Percentiles rank a stretch among this genome's conserved stretches.
Conservation (phyloP, 2,329 filamentous ascomycete genomes). For the Colletotrichum truncatum region DNA sequence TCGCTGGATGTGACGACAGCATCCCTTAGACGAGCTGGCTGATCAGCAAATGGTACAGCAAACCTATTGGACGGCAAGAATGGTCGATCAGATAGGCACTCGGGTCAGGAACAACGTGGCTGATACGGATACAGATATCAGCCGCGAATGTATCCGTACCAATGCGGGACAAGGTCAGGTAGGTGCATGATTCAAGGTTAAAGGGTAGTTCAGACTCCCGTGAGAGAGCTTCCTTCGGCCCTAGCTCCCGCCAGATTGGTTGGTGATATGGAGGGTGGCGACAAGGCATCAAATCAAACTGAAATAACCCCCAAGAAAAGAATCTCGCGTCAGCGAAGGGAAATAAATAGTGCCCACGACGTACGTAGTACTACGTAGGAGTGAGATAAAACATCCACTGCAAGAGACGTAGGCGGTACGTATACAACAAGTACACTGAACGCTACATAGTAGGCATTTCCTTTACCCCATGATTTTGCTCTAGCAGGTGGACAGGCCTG, state of each 20-base stretch:
- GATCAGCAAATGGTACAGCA: not conserved
- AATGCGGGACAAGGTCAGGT: not conserved
- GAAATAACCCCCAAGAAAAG: no score
- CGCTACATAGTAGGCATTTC: not conserved
- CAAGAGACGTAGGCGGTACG: not conserved
- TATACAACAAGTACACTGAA: no score
- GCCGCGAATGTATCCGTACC: not conserved
- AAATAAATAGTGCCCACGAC: not conserved
- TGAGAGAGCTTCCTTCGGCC: not conserved
- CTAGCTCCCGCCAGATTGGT: slow-evolving; percentile 8
- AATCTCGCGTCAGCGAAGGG: not conserved
- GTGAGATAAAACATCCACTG: not conserved
- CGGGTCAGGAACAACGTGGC: not conserved
- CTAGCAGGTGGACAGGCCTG: not conserved
- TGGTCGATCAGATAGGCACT: not conserved
- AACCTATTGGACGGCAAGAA: not conserved
- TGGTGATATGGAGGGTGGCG: not conserved
- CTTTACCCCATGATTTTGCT: slow-evolving; percentile 9
- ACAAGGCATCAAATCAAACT: no score
- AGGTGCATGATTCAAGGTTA: not conserved
- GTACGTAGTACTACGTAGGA: not conserved
- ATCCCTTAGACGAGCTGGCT: not conserved
- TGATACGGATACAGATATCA: not conserved
- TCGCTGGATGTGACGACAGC: not conserved
- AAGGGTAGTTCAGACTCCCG: not conserved